Conservation (phyloP, 176 grass and related monocot genomes). For the Oryza brachyantha region DNA sequence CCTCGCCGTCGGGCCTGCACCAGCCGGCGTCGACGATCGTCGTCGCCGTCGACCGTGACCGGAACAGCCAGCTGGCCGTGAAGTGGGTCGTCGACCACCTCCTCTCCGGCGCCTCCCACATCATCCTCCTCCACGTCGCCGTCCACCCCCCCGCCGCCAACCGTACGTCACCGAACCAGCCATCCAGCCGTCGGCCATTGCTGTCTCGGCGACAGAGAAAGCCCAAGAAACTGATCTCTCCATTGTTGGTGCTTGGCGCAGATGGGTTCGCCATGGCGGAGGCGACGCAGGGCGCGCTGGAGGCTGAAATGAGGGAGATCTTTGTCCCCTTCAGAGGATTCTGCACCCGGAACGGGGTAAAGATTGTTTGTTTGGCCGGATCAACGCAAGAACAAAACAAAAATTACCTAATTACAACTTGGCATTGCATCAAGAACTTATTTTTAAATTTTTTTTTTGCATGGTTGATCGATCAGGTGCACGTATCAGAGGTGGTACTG, state of each 20-base stretch:
- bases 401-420: background rate
- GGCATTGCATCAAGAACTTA: background rate
- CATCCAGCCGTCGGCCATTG: too few species aligned
- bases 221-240: background rate
- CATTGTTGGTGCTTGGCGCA: constrained; percentile 19
- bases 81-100: constrained; percentile 85
- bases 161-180: constrained; percentile 39
- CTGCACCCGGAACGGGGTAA: constrained; percentile 69
- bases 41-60: constrained; percentile 60
- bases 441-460: background rate
- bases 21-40: constrained; percentile 23
- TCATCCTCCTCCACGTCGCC: constrained; percentile 75
- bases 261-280: constrained; percentile 63
- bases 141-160: constrained; percentile 28
- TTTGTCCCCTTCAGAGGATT: constrained; percentile 72
- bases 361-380: too few species aligned
- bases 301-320: constrained; percentile 63
- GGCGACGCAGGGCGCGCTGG: constrained; percentile 41
- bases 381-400: background rate
- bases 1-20: constrained; percentile 28
- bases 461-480: constrained; percentile 34
- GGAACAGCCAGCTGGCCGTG: constrained; percentile 76
- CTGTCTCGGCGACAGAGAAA: background rate
- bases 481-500: constrained; percentile 61
- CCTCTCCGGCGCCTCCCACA: constrained; percentile 41